These are phyloP conservation scores for Blastobotrys arbuscula DNA, from an alignment of 1,139 yeast species.

Conservation along the genomic window DNA sequence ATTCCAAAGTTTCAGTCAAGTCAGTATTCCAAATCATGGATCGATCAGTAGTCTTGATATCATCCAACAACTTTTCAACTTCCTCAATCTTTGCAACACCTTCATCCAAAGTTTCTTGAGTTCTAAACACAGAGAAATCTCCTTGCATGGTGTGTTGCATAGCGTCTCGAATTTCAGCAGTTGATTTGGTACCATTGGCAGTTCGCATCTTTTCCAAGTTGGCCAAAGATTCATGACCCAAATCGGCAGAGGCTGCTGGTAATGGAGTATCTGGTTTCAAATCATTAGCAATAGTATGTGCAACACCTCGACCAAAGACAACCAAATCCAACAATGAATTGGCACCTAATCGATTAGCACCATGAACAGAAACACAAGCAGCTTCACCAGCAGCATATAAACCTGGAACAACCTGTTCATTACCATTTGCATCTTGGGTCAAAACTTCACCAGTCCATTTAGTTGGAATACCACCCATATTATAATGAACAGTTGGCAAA, in stretches of 20 bases:
- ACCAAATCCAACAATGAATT: conserved; percentile 96
- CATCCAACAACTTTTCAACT: conserved; percentile 67
- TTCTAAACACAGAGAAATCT: conserved; percentile 96
- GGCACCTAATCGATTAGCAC: conserved; percentile 99
- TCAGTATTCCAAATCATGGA: conserved; percentile 98
- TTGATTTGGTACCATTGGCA: conserved; percentile 72
- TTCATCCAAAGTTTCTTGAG: conserved; percentile 83
- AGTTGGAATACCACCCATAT: conserved; percentile 99
- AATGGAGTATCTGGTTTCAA: conserved; percentile 63
- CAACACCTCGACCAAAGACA: conserved; percentile 97
- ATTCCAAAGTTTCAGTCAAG: conserved; percentile 90
- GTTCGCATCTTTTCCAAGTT: conserved; percentile 85
- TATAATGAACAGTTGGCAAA: conserved; percentile 96
- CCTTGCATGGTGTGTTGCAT: conserved; percentile 97
- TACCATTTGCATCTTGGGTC: conserved; percentile 78
- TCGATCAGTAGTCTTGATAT: conserved; percentile 85
- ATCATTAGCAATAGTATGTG: conserved; percentile 81
- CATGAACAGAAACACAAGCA: conserved; percentile 98
- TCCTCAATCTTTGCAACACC: conserved; percentile 78
- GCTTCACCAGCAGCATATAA: conserved; percentile 98
- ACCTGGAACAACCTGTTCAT: conserved; percentile 90
- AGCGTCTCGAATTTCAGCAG: conserved; percentile 82
- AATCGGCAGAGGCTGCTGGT: conserved; percentile 14
- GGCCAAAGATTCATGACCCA: conserved; percentile 63
- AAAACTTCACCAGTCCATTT: conserved; percentile 95